Base-by-base conservation (phyloP, 1,284 basidiomycete genomes). In the Sphagnurus paluster region DNA sequence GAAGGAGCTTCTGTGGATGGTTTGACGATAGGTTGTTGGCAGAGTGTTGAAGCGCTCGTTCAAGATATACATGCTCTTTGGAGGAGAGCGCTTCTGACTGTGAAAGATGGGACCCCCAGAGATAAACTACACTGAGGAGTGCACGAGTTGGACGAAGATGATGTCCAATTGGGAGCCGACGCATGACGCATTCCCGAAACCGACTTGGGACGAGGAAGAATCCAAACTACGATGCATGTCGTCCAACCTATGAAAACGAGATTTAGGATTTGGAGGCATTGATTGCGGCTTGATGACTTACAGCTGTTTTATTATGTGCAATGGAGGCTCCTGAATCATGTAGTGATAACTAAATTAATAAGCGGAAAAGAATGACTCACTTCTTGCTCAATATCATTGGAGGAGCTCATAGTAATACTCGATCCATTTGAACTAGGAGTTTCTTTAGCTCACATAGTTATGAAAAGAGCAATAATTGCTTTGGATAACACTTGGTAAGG, bases 101-200 rank as follows among this genome's bases (percentile, higher is more conserved):
- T 7, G 69, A 68, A 1, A 70, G 68, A 42, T 68, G 70, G 38
- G 68, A 64, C 3, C 76, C 77, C 64, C 75, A 72, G 1, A 80
- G 65, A 54, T 73, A 78, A 10, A 75, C 66, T 13, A 67, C 66
- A 42, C 65, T 65, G 19, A 79, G 53, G 1, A 82, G 70, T 9
- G 71, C 73, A 8, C 73, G 68, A n/a, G 71, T 64, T n/a, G 78
- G 77, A 5, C 75, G 69, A 4, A 60, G 51, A 36, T 59, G 58
- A 48, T 71, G 61, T 14, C 67, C 68, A 38, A 67, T 63, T 5
- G 63, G 66, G 25, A 63, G 60, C 6, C 61, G 58, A 17, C 66
- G 58, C 24, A 70, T 53, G 19, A 66, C 61, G 17, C 65, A 60
- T 14, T 56, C 54, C 25, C 63, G 65, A 47, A 76, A 72, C 4